Evolutionary conservation across 75 land plant genomes (phyloP), one percentile per base, ranked within the genome.

Genomic region (Larix kaempferi): DNA sequence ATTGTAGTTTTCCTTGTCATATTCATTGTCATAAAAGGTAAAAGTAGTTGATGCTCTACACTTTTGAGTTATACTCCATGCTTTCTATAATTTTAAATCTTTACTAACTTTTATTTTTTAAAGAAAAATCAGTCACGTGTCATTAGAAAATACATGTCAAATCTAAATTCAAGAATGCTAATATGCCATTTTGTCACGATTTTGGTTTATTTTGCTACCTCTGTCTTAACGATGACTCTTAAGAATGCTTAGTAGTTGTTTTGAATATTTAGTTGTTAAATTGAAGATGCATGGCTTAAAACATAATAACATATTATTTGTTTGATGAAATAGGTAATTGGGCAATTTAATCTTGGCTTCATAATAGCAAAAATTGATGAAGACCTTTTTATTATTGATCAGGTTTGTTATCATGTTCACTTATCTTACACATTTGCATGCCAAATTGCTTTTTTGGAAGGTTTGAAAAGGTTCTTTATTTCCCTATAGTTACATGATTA

Each of bases 281-380:
- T 59, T 21, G n/a, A 75, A 14, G 6, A 1, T 75, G 27, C 69
- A 75, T 56, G 21, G 11, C 5, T 54, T 59, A 41, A n/a, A n/a
- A 41, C 73, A 41, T 69, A 10, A 41, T 41, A n/a, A 41, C 73
- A n/a, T 69, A 3, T 41, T 39, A 29, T 13, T 65, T 19, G 13
- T 41, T 17, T 23, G 78, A 60, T 16, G 56, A 17, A 37, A 44
- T 76, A 95, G 99, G 97, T 96, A 17, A 77, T 96, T 87, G 99
- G 99, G 63, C 99, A 96, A 80, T 96, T 96, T 77, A 96, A 96
- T 76, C 94, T 96, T 77, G 99, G 99, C 16, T 96, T 96, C 75
- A 96, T 96, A 27, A 83, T 96, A 71, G 99, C 91, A 62, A 91
- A 88, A 83, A 39, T 96, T 33, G 88, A 92, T 77, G 71, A 90